These are phyloP conservation scores for Coniosporium tulheliwenetii DNA, from an alignment of 2,329 filamentous ascomycete genomes.

Conservation along the genomic window DNA sequence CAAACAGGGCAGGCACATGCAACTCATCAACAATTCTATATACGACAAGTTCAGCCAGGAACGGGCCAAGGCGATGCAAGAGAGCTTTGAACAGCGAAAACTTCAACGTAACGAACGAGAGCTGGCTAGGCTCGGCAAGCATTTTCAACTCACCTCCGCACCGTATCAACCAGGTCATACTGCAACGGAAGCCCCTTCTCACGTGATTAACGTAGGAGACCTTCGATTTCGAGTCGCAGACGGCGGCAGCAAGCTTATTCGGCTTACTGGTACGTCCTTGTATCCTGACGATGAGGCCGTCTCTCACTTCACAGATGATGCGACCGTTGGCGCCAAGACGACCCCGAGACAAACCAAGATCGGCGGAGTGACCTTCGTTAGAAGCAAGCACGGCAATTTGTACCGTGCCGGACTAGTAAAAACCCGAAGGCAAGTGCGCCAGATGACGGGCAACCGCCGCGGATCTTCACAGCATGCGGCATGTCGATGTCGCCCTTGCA, in stretches of 20 bases:
- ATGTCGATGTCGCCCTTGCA: no score
- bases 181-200: slow-evolving; percentile 8
- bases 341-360: slow-evolving; percentile 62
- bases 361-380: slow-evolving; percentile 66
- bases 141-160: slow-evolving; percentile 17
- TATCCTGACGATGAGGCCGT: no score
- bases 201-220: slow-evolving; percentile 55
- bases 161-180: slow-evolving; percentile 1
- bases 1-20: slow-evolving; percentile 60
- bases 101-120: slow-evolving; percentile 40
- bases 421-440: slow-evolving; percentile 47
- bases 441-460: no score
- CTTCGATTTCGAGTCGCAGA: slow-evolving; percentile 59
- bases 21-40: slow-evolving; percentile 67
- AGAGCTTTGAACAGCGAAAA: slow-evolving; percentile 45
- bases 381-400: slow-evolving; percentile 79
- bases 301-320: slow-evolving; percentile 28
- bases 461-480: no score
- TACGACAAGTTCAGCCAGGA: slow-evolving; percentile 60
- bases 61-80: slow-evolving; percentile 55
- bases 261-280: slow-evolving; percentile 43
- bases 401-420: slow-evolving; percentile 62
- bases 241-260: slow-evolving; percentile 70
- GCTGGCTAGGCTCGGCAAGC: slow-evolving; percentile 39
- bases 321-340: slow-evolving; percentile 32